Evolutionary conservation across 495 filamentous ascomycete genomes (phyloP), one percentile per base, ranked within the genome.

Genomic region (Astrothelium subdiscretum): DNA sequence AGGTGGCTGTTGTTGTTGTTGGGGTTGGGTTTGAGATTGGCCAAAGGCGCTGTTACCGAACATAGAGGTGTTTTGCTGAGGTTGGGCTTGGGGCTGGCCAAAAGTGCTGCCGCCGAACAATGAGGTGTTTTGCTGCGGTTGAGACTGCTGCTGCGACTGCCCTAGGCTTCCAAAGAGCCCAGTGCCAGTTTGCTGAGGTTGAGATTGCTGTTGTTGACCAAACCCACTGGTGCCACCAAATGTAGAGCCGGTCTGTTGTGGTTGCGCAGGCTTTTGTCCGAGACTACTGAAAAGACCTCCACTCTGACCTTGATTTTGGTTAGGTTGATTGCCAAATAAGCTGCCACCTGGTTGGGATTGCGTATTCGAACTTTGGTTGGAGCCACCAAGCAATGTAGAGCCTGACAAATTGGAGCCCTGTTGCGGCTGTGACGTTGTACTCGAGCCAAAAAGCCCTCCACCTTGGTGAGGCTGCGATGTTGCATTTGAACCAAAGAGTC

Each of bases 401-500:
- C 73, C 73, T 64, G 77, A 77, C 11, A 76, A 63, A 63, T 66
- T 69, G 24, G 69, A 75, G 58, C 70, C 73, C 54, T 74, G 76
- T 59, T 73, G 68, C 3, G 79, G 76, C 57, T 81, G 78, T 59
- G 79, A 72, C 32, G 75, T 67, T 52, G 75, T 64, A 2, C 73
- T 70, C 11, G 80, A 64, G 51, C 80, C 82, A 70, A 87, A 87
- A 59, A 85, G 70, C 40, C 77, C 75, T 31, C 78, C 75, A 11
- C 59, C 68, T 67, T 60, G 58, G 20, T 60, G 62, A 61, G 58
- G 38, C 35, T 60, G 58, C 13, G 62, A 52, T 15, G 73, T 70
- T 2, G 77, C 76, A 15, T 70, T 64, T 42, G 74, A 68, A 58
- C 74, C 75, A 58, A 80, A 81, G 1, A 79, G 70, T 48, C 72